Conservation (phyloP, 1,284 basidiomycete genomes). For the Microbotryum intermedium region DNA sequence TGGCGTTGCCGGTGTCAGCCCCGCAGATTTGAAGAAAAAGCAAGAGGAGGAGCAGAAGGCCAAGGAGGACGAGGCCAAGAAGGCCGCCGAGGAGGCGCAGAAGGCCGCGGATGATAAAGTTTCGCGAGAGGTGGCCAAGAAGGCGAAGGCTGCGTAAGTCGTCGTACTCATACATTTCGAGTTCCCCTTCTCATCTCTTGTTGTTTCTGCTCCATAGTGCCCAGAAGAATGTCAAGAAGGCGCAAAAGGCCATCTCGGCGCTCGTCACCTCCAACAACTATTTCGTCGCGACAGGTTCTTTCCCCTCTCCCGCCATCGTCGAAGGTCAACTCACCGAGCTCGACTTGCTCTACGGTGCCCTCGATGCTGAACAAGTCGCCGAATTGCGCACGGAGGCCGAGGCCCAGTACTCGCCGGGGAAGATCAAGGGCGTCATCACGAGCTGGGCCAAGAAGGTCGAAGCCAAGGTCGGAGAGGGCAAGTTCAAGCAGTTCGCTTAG, state of each 20-base stretch:
- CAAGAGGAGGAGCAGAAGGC: constrained; percentile 44
- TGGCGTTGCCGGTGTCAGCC: constrained; percentile 38
- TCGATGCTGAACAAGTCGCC: constrained; percentile 48
- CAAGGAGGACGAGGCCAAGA: constrained; percentile 64
- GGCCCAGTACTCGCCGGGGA: constrained; percentile 34
- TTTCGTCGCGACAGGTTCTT: constrained; percentile 46
- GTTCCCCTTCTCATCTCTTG: background rate
- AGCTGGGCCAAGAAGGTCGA: constrained; percentile 34
- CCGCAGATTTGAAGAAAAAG: constrained; percentile 45
- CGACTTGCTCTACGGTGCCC: constrained; percentile 45
- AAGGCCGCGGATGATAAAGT: constrained; percentile 65
- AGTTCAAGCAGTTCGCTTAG: constrained; percentile 46
- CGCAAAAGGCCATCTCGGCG: constrained; percentile 46
- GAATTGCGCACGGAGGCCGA: constrained; percentile 48
- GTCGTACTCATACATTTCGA: constrained; percentile 35
- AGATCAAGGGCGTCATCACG: constrained; percentile 41
- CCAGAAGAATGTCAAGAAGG: constrained; percentile 45
- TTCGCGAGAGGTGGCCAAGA: constrained; percentile 77
- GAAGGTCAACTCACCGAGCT: constrained; percentile 50
- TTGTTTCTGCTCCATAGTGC: constrained; percentile 17
- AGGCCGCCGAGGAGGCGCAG: constrained; percentile 65
- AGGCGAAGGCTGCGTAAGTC: constrained; percentile 59
- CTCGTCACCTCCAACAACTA: constrained; percentile 50
- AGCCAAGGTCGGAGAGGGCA: constrained; percentile 42
- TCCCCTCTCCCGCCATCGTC: constrained; percentile 44